These are phyloP conservation scores for Cytospora paraplurivora DNA, from an alignment of 2,329 filamentous ascomycete genomes.

Conservation along the genomic window DNA sequence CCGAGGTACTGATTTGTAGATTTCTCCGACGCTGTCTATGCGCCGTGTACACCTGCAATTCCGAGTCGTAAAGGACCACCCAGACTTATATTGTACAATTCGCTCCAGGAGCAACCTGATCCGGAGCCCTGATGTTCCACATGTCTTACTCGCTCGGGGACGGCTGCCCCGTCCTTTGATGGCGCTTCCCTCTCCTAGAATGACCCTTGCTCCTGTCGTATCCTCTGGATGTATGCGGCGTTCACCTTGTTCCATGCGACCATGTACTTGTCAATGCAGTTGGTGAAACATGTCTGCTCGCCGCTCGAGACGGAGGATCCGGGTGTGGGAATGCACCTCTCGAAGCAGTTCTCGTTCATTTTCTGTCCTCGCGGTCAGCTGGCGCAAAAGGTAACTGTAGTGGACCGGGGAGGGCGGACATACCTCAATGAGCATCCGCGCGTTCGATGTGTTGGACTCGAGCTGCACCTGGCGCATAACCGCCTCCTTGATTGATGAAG, in stretches of 20 bases:
- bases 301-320: slow-evolving; percentile 65
- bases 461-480: slow-evolving; percentile 67
- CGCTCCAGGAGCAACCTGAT: neutral
- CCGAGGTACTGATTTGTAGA: neutral
- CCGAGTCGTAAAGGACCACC: neutral
- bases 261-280: slow-evolving; percentile 87
- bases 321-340: slow-evolving; percentile 73
- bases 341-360: slow-evolving; percentile 81
- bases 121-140: neutral
- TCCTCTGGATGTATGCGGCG: slow-evolving; percentile 64
- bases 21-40: neutral
- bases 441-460: slow-evolving; percentile 69
- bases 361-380: slow-evolving; percentile 52
- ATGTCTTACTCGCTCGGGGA: neutral
- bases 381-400: slow-evolving; percentile 12
- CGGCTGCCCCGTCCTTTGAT: neutral
- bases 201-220: slow-evolving; percentile 56
- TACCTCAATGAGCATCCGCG: slow-evolving; percentile 71
- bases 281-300: slow-evolving; percentile 71
- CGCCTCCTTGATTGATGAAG: slow-evolving; percentile 59
- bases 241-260: slow-evolving; percentile 76
- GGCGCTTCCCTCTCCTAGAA: neutral
- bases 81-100: neutral
- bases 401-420: slow-evolving; percentile 29
- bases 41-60: neutral